Evolutionary conservation across 257 asterid genomes (phyloP).

Genomic region (Solanum habrochaites): DNA sequence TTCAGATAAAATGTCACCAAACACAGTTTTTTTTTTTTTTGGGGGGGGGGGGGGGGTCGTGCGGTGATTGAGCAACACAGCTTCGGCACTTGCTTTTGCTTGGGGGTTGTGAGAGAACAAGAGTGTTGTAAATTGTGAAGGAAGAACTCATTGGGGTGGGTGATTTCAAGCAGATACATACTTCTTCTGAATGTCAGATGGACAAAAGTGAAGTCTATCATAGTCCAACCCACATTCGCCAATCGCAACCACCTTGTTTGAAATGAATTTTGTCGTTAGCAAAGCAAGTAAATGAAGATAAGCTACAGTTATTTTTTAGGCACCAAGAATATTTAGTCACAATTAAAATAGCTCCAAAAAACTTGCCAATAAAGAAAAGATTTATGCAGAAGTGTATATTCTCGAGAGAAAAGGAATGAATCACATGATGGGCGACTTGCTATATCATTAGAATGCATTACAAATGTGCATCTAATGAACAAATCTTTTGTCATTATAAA

Average conservation of each 20-base stretch:
- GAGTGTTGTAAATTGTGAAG: neutral
- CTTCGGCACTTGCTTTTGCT: neutral
- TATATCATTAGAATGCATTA: neutral
- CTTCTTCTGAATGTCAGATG: conserved; percentile 79
- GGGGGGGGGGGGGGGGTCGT: neutral
- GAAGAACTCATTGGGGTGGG: neutral
- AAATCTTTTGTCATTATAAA: neutral
- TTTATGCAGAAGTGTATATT: neutral
- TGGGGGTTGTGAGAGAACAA: neutral
- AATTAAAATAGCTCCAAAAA: neutral
- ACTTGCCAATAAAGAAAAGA: neutral
- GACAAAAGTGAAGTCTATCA: conserved; percentile 89
- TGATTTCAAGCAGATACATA: conserved; percentile 27
- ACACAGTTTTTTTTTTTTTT: neutral
- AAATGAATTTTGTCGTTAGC: conserved; percentile 2
- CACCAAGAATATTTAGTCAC: neutral
- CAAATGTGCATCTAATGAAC: neutral
- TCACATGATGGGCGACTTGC: neutral
- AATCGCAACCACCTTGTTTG: conserved; percentile 92
- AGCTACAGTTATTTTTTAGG: neutral
- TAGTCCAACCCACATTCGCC: conserved; percentile 99
- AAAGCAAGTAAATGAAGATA: neutral
- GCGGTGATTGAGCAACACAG: neutral
- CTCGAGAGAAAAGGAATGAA: neutral
- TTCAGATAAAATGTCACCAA: neutral